Conservation (phyloP, 495 filamentous ascomycete genomes). For the Bathelium albidoporum region DNA sequence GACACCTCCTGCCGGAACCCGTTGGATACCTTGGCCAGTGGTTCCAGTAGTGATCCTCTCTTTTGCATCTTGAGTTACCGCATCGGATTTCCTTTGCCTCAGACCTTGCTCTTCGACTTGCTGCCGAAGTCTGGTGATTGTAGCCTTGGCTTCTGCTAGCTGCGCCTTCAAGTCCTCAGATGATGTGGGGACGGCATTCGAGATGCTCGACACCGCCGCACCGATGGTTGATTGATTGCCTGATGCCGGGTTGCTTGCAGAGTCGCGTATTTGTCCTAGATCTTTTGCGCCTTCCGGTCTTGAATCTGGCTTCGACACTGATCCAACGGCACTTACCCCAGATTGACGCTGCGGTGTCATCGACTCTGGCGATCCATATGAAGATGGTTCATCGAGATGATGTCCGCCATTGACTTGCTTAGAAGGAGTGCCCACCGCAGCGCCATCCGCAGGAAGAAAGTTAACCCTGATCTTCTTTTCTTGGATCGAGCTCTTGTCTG, state of each 20-base stretch:
- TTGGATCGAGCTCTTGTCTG: slow-evolving; percentile 64
- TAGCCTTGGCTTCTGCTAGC: slow-evolving; percentile 64
- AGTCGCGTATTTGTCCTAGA: slow-evolving; percentile 22
- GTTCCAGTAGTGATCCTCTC: slow-evolving; percentile 34
- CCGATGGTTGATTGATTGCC: slow-evolving; percentile 27
- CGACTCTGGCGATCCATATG: slow-evolving; percentile 26
- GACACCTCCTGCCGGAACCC: slow-evolving; percentile 59
- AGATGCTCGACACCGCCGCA: slow-evolving; percentile 34
- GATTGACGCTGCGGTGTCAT: slow-evolving; percentile 26
- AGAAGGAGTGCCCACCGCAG: slow-evolving; percentile 30
- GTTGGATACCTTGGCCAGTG: slow-evolving; percentile 42
- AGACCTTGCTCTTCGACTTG: slow-evolving; percentile 55
- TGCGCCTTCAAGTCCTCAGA: slow-evolving; percentile 59
- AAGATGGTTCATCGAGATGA: slow-evolving; percentile 17
- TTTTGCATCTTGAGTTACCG: slow-evolving; percentile 27
- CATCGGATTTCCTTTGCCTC: slow-evolving; percentile 50
- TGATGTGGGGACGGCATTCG: slow-evolving; percentile 39
- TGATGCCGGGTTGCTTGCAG: slow-evolving; percentile 20
- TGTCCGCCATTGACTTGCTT: slow-evolving; percentile 38
- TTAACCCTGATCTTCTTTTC: slow-evolving; percentile 95
- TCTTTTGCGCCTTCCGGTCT: slow-evolving; percentile 23
- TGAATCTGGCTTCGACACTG: slow-evolving; percentile 24
- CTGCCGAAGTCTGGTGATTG: slow-evolving; percentile 59
- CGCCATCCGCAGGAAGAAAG: slow-evolving; percentile 56
- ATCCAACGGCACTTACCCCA: slow-evolving; percentile 16